Evolutionary conservation across 2,329 filamentous ascomycete genomes (phyloP).

Genomic region (Davidsoniella virescens): DNA sequence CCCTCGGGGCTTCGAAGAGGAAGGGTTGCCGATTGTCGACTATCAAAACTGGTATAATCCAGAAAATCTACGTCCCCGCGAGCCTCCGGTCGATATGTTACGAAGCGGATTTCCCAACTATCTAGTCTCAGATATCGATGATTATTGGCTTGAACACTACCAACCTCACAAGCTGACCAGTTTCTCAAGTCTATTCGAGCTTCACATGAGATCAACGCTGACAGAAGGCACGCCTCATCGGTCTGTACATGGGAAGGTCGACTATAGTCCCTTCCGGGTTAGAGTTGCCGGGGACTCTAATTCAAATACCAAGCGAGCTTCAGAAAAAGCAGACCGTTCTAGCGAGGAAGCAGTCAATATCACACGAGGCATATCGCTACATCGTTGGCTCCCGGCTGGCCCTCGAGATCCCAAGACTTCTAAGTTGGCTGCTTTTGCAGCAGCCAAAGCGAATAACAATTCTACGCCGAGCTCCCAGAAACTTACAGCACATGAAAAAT

Average conservation of each 20-base stretch:
- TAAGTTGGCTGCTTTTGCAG: background rate
- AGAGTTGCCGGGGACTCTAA: slow-evolving; percentile 44
- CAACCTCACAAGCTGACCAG: slow-evolving; percentile 75
- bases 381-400: slow-evolving; percentile 35
- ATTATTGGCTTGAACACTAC: slow-evolving; percentile 98
- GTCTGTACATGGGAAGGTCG: slow-evolving; percentile 59
- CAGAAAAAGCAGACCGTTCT: slow-evolving; percentile 42
- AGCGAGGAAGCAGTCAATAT: slow-evolving; percentile 23
- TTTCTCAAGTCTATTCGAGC: slow-evolving; percentile 82
- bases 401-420: background rate
- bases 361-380: slow-evolving; percentile 35
- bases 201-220: slow-evolving; percentile 78
- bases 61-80: slow-evolving; percentile 46
- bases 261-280: slow-evolving; percentile 76
- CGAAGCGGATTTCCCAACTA: background rate
- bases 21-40: slow-evolving; percentile 38
- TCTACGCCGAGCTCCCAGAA: background rate
- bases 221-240: slow-evolving; percentile 38
- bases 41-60: slow-evolving; percentile 88
- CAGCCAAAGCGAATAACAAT: slow-evolving; percentile 23
- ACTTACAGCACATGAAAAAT: slow-evolving; percentile 40
- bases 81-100: slow-evolving; percentile 27
- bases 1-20: slow-evolving; percentile 51
- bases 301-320: slow-evolving; percentile 24
- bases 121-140: slow-evolving; percentile 47